Conservation (phyloP, 139 green algal genomes). For the Chlorella sp. region DNA sequence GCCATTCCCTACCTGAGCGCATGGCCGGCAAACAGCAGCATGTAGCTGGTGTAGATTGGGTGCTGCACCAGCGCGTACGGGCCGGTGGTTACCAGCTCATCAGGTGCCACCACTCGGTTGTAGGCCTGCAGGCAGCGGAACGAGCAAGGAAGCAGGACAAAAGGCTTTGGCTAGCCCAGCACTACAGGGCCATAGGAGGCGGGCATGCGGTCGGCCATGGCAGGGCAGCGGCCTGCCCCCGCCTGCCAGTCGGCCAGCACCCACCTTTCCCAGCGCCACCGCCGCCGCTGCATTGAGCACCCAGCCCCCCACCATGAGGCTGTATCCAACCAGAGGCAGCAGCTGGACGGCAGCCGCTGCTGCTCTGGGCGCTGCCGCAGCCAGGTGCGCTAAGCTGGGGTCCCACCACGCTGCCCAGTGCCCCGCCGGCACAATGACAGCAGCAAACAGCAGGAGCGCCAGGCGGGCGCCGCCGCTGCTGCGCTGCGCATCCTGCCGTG, state of each 20-base stretch:
- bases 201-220: too few relatives aligned
- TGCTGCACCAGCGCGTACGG: slow-evolving; percentile 70
- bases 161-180: too few relatives aligned
- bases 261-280: slow-evolving; percentile 42
- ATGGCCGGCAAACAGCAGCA: slow-evolving; percentile 74
- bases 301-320: slow-evolving; percentile 42
- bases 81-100: slow-evolving; percentile 61
- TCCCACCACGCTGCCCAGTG: slow-evolving; percentile 53
- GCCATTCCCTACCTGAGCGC: slow-evolving; percentile 38
- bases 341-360: neutral
- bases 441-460: slow-evolving; percentile 56
- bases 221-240: too few relatives aligned
- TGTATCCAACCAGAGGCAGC: slow-evolving; percentile 48
- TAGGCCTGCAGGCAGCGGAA: slow-evolving; percentile 51
- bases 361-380: neutral
- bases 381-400: neutral
- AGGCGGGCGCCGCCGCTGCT: neutral
- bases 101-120: slow-evolving; percentile 63
- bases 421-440: slow-evolving; percentile 46
- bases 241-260: neutral
- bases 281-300: slow-evolving; percentile 56
- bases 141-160: too few relatives aligned
- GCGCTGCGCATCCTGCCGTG: slow-evolving; percentile 51
- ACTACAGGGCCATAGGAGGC: too few relatives aligned
- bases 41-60: slow-evolving; percentile 80